Percentiles rank a stretch among this genome's conserved stretches.
Evolutionary conservation across 1,284 basidiomycete genomes (phyloP).

Genomic region (Naganishia cerealis): DNA sequence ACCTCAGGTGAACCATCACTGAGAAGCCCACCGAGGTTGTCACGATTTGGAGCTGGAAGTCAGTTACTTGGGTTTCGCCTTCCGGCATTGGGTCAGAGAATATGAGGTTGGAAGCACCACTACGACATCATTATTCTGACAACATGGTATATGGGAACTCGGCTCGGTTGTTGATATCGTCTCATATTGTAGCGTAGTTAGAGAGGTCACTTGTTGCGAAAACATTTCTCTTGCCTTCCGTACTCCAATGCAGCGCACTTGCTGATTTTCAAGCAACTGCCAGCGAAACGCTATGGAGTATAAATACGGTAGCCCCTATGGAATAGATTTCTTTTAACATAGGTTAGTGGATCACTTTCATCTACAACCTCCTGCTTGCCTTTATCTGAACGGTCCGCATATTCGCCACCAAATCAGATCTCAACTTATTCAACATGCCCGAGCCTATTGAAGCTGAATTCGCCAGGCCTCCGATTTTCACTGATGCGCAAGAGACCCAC

Average conservation of each 20-base stretch:
- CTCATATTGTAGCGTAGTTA: neutral
- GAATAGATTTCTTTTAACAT: neutral
- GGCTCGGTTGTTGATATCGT: neutral
- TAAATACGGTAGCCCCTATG: neutral
- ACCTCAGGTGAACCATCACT: neutral
- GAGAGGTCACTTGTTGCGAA: neutral
- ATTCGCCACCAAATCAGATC: neutral
- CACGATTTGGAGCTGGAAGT: neutral
- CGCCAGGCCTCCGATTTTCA: conserved; percentile 44
- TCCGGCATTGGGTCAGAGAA: neutral
- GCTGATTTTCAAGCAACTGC: too few relatives aligned
- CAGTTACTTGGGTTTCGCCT: neutral
- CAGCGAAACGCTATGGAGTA: neutral
- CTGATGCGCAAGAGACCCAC: conserved; percentile 38
- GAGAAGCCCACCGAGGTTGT: too few relatives aligned
- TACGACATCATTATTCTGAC: neutral
- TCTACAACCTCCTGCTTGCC: neutral
- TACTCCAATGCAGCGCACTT: neutral
- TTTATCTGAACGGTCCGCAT: neutral
- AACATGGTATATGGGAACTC: neutral
- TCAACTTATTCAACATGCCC: conserved; percentile 34
- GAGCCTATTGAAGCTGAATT: conserved; percentile 48
- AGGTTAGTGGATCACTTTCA: neutral
- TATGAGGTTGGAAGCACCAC: neutral
- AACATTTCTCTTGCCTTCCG: neutral